A percentile compares a stretch with the other conserved stretches of the same genome.
phyloP scores from a whole-genome alignment of 2,329 filamentous ascomycete species.

The Didymella segeticola region DNA sequence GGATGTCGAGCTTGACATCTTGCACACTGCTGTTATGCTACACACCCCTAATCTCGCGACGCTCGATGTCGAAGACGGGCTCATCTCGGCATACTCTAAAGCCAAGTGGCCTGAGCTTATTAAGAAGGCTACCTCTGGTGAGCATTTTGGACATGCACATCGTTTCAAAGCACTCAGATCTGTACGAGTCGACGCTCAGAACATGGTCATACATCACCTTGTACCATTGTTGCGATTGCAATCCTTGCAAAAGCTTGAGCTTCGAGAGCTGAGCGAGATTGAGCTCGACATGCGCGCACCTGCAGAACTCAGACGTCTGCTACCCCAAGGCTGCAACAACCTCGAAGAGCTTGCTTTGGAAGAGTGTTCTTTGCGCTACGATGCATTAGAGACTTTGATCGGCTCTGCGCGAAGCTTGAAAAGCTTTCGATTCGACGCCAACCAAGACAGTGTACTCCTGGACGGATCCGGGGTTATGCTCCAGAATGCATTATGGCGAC shows the following conservation, averaged over 20 bases:
- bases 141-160: conserved; percentile 23
- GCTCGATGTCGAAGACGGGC: conserved; percentile 24
- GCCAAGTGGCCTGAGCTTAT: conserved; percentile 33
- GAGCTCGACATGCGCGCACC: conserved; percentile 2
- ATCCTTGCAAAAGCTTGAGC: conserved; percentile 25
- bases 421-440: conserved; percentile 21
- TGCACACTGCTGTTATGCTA: conserved; percentile 35
- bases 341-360: conserved; percentile 26
- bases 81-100: conserved; percentile 13
- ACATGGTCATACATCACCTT: conserved; percentile 20
- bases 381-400: conserved; percentile 24
- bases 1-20: conserved; percentile 18
- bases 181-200: conserved; percentile 24
- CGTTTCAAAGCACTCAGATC: conserved; percentile 25
- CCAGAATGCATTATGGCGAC: conserved; percentile 16
- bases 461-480: background rate
- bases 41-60: conserved; percentile 30
- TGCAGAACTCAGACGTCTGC: conserved; percentile 19
- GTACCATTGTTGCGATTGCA: conserved; percentile 32
- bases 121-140: conserved; percentile 19
- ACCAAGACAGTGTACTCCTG: conserved; percentile 5
- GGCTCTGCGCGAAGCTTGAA: conserved; percentile 23
- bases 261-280: conserved; percentile 20
- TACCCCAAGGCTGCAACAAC: conserved; percentile 25
- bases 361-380: conserved; percentile 15